Conservation (phyloP, 2,329 filamentous ascomycete genomes). For the Hymenoscyphus infarciens region DNA sequence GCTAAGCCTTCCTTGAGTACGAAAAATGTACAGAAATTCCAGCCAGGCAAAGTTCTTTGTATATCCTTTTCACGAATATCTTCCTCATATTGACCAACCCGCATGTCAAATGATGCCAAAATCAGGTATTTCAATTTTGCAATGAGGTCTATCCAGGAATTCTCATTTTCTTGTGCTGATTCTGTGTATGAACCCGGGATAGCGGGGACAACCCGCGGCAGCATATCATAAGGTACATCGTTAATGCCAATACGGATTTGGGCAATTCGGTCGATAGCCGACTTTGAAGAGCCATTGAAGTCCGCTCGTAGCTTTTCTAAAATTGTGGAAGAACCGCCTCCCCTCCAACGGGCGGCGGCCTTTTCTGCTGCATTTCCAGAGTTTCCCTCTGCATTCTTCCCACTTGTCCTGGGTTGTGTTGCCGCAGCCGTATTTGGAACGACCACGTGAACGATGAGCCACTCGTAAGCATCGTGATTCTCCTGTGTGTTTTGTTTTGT, state of each 20-base stretch:
- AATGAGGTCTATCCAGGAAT: conserved; percentile 80
- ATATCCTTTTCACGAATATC: conserved; percentile 93
- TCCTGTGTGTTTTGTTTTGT: conserved; percentile 65
- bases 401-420: conserved; percentile 66
- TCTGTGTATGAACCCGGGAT: conserved; percentile 65
- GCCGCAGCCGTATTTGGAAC: conserved; percentile 80
- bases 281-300: conserved; percentile 76
- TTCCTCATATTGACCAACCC: conserved; percentile 92
- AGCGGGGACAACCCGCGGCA: conserved; percentile 60
- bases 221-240: conserved; percentile 61
- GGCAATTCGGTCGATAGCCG: conserved; percentile 70
- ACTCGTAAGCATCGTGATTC: conserved; percentile 95
- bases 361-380: conserved; percentile 62
- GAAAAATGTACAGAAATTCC: conserved; percentile 99
- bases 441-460: conserved; percentile 90
- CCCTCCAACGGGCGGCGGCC: conserved; percentile 69
- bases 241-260: conserved; percentile 78
- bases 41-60: conserved; percentile 82
- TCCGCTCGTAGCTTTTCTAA: conserved; percentile 87
- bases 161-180: conserved; percentile 71
- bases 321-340: conserved; percentile 73
- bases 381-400: conserved; percentile 45
- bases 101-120: conserved; percentile 80
- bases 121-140: conserved; percentile 85
- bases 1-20: conserved; percentile 94